Percentiles rank a stretch among this genome's conserved stretches.
These are phyloP conservation scores for Pyrus pyrifolia DNA, from an alignment of 306 rosid species.

Conservation along the genomic window DNA sequence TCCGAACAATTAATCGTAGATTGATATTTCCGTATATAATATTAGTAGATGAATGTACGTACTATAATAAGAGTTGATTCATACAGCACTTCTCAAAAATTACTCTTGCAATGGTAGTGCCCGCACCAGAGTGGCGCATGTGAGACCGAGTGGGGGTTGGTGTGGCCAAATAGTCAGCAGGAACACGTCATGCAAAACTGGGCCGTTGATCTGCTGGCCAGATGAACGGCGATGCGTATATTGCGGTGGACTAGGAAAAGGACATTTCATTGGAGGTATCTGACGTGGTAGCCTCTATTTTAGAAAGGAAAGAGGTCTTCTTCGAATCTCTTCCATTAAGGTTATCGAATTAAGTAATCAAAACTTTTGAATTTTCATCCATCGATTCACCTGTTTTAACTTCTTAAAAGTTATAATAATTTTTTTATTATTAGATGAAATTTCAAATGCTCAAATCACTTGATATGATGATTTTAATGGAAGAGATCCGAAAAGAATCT, in stretches of 20 bases:
- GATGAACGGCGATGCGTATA: constrained; percentile 28
- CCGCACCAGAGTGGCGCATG: not conserved
- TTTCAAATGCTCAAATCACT: rapidly evolving
- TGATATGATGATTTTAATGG: rapidly evolving
- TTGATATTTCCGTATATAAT: no score
- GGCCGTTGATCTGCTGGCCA: constrained; percentile 28
- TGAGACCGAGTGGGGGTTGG: constrained; percentile 11
- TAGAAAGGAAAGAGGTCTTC: rapidly evolving
- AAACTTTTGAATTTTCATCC: rapidly evolving
- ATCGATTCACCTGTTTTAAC: rapidly evolving
- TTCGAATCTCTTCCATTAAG: rapidly evolving
- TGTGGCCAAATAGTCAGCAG: constrained; percentile 18
- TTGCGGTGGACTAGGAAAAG: constrained; percentile 15
- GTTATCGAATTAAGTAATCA: rapidly evolving
- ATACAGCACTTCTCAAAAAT: no score
- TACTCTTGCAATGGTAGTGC: not conserved
- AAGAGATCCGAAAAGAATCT: rapidly evolving
- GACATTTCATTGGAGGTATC: constrained; percentile 21
- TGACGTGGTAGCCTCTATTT: constrained; percentile 32
- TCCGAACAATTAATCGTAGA: no score
- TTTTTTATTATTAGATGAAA: rapidly evolving
- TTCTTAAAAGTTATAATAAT: no score
- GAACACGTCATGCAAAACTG: constrained; percentile 13
- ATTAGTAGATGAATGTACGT: no score
- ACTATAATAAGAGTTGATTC: no score